Evolutionary conservation across 495 filamentous ascomycete genomes (phyloP).

Genomic region (Aspergillus diversus): DNA sequence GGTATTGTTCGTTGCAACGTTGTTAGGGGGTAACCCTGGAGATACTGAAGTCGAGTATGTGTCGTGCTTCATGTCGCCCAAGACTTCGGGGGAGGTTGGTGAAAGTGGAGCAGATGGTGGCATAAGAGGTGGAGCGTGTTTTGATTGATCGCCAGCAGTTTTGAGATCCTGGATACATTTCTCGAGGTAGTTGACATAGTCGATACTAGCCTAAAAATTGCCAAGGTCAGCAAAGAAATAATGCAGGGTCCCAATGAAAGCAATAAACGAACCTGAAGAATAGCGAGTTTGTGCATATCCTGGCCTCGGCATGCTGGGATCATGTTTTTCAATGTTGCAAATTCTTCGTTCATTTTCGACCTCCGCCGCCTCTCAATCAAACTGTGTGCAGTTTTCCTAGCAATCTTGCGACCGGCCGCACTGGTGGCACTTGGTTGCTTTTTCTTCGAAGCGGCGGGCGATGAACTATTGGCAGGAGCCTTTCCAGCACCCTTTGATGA

Average conservation of each 20-base stretch:
- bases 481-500: slow-evolving; percentile 36
- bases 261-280: slow-evolving; percentile 73
- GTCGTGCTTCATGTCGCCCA: slow-evolving; percentile 28
- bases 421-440: slow-evolving; percentile 70
- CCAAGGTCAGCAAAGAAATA: slow-evolving; percentile 8
- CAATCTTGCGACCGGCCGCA: slow-evolving; percentile 86
- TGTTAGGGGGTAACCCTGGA: slow-evolving; percentile 35
- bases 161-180: slow-evolving; percentile 85
- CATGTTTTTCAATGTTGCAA: slow-evolving; percentile 90
- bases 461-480: slow-evolving; percentile 26
- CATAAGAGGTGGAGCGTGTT: slow-evolving; percentile 20
- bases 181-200: slow-evolving; percentile 94
- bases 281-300: slow-evolving; percentile 98
- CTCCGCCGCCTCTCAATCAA: slow-evolving; percentile 88
- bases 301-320: slow-evolving; percentile 88
- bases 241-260: background rate
- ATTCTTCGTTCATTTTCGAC: slow-evolving; percentile 99
- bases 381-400: slow-evolving; percentile 94
- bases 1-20: slow-evolving; percentile 31
- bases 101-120: slow-evolving; percentile 34
- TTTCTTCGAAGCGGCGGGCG: slow-evolving; percentile 58
- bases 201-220: slow-evolving; percentile 77
- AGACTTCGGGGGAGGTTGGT: slow-evolving; percentile 43
- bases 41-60: slow-evolving; percentile 40
- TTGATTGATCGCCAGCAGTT: slow-evolving; percentile 45